Evolutionary conservation across 2,329 filamentous ascomycete genomes (phyloP).

Genomic region (Chalara sp.): DNA sequence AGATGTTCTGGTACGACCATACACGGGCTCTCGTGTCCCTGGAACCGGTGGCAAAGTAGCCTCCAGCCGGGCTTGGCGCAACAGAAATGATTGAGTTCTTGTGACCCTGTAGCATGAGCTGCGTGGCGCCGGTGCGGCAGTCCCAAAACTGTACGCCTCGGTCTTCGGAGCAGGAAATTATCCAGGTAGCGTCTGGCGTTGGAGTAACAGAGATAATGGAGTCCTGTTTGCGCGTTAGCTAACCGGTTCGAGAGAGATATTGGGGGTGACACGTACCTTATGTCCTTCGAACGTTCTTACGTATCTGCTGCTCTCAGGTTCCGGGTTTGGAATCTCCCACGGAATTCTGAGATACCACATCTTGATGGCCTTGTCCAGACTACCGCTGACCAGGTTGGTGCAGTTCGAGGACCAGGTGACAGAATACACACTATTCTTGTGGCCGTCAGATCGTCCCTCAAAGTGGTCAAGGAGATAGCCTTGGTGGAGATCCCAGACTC

Average conservation of each 20-base stretch:
- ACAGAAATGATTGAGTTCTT: conserved; percentile 99
- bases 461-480: conserved; percentile 86
- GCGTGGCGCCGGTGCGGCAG: conserved; percentile 82
- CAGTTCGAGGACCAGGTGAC: conserved; percentile 94
- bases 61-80: conserved; percentile 77
- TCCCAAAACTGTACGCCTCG: conserved; percentile 99
- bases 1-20: conserved; percentile 68
- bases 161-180: conserved; percentile 95
- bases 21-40: conserved; percentile 97
- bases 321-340: conserved; percentile 57
- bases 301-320: conserved; percentile 81
- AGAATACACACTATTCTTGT: conserved; percentile 95
- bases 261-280: conserved; percentile 53
- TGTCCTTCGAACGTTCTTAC: conserved; percentile 97
- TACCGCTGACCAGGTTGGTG: conserved; percentile 87
- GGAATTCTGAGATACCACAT: conserved; percentile 90
- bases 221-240: conserved; percentile 51
- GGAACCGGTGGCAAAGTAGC: conserved; percentile 90
- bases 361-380: conserved; percentile 96
- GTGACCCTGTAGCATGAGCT: conserved; percentile 97
- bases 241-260: not conserved
- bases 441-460: conserved; percentile 86
- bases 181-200: conserved; percentile 93
- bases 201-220: conserved; percentile 95
- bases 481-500: conserved; percentile 87